These are phyloP conservation scores for Neocatenulostroma microsporum DNA, from an alignment of 2,329 filamentous ascomycete genomes.

Conservation along the genomic window DNA sequence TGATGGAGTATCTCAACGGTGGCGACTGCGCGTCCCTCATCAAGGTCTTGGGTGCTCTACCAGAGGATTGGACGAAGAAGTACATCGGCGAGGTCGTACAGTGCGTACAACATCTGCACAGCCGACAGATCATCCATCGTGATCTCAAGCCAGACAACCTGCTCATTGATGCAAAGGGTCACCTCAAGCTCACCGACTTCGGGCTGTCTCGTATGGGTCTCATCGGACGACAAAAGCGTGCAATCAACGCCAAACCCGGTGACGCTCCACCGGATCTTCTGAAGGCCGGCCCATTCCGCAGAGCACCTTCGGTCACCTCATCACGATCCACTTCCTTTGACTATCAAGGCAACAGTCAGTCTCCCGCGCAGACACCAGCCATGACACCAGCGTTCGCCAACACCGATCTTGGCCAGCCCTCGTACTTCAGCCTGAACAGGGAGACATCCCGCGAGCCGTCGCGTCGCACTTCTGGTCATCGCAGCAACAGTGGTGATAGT, in stretches of 20 bases:
- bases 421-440: constrained; percentile 77
- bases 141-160: constrained; percentile 97
- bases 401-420: constrained; percentile 71
- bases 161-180: constrained; percentile 91
- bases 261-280: constrained; percentile 89
- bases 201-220: constrained; percentile 95
- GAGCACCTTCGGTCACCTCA: constrained; percentile 75
- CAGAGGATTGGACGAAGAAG: constrained; percentile 97
- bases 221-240: constrained; percentile 90
- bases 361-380: constrained; percentile 74
- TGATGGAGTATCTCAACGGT: constrained; percentile 98
- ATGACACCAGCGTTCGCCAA: constrained; percentile 69
- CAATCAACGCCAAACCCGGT: constrained; percentile 65
- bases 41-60: constrained; percentile 82
- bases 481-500: constrained; percentile 88
- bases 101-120: constrained; percentile 94
- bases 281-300: constrained; percentile 83
- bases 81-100: constrained; percentile 93
- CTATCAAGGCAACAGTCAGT: constrained; percentile 63
- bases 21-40: constrained; percentile 95
- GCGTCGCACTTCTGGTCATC: constrained; percentile 67
- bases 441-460: constrained; percentile 48
- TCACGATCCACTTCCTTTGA: constrained; percentile 93
- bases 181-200: constrained; percentile 95
- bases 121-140: constrained; percentile 88